phyloP scores from a whole-genome alignment of 225 moss, liverwort and hornwort species.

The Asterella californica region DNA sequence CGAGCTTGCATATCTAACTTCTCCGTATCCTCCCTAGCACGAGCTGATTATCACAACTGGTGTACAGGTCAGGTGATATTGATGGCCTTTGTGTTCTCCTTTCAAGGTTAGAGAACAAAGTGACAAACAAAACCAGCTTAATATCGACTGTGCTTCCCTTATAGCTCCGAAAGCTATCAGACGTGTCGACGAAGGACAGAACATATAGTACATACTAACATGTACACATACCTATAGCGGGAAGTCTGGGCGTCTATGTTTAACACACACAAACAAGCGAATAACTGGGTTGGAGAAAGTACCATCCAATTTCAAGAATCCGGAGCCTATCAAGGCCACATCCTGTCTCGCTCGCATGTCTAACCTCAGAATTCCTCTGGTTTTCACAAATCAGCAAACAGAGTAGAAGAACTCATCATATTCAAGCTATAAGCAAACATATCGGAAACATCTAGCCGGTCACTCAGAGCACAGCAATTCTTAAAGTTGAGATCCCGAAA shows the following conservation, averaged over 20 bases:
- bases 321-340: constrained; percentile 70
- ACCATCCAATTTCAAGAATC: constrained; percentile 81
- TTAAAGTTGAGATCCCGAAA: neutral
- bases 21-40: constrained; percentile 80
- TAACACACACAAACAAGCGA: neutral
- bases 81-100: neutral
- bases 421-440: neutral
- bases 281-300: constrained; percentile 16
- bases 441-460: neutral
- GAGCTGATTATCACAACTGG: constrained; percentile 46
- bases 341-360: constrained; percentile 78
- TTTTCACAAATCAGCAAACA: neutral
- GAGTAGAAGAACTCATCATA: neutral
- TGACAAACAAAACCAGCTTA: neutral
- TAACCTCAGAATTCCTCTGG: constrained; percentile 69
- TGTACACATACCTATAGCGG: neutral
- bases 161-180: neutral
- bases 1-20: constrained; percentile 81
- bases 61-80: neutral
- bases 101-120: neutral
- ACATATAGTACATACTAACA: neutral
- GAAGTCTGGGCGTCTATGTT: neutral
- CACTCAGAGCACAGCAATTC: neutral
- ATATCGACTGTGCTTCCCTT: neutral
- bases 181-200: neutral